Evolutionary conservation across 768 basidiomycete genomes (phyloP), one percentile per base, ranked within the genome.

Genomic region (Termitomyces sp.): DNA sequence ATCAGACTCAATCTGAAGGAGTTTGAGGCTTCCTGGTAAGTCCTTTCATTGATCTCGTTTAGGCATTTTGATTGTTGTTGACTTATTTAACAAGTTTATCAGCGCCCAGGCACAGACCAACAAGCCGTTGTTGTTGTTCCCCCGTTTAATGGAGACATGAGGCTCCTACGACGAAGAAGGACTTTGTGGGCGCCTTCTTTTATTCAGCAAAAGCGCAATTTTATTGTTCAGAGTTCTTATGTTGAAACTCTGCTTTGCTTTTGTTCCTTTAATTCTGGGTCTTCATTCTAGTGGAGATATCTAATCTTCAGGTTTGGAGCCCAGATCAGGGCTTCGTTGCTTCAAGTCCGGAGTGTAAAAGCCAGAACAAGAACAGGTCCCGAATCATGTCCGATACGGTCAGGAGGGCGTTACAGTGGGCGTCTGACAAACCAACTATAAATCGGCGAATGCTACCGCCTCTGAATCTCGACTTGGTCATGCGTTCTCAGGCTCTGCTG

Each of bases 41-140:
- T 24, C 0, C 26, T 43, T 40, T 30, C 33, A 26, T 56, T 52
- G 49, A 47, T 35, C 47, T 43, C 47, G 38, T 45, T 45, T 51
- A 10, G 40, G 56, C 20, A 35, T 2, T 40, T 36, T 28, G 52
- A 49, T 57, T 60, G 52, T 57, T 60, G 52, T 60, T 57, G 20
- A 20, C 14, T 24, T 18, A n/a, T 44, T 35, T 22, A 7, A 10
- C 24, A 41, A 20, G 40, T 41, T 41, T 18, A 60, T 61, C 60
- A 61, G 51, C 9, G 47, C 24, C 33, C 35, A 51, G 49, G 49
- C 49, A 51, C 49, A 9, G 36, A 30, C 46, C 46, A 43, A 33
- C 6, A 30, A 38, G 10, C 13, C 26, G 30, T 51, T 32, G 35
- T n/a, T 43, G 45, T 56, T 56, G 43, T 52, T 30, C 57, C 58